Base-by-base conservation (phyloP, 495 filamentous ascomycete genomes). In the Hypoxylon rickii region DNA sequence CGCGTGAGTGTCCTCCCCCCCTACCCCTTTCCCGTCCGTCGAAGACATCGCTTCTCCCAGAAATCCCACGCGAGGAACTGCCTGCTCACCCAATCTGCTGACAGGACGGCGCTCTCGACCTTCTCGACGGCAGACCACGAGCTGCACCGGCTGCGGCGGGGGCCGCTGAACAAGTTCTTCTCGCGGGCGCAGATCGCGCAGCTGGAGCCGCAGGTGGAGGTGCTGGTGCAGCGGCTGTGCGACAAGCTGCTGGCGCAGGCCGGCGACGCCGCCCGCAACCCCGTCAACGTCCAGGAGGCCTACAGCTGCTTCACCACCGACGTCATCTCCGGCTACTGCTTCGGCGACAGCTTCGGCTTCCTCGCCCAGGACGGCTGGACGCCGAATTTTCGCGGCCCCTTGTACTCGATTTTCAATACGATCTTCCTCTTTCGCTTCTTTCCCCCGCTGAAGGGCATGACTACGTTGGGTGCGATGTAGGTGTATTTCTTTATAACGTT, bases 111-210 rank as follows among this genome's bases (percentile, higher is more conserved):
- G 13, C 8, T 12, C 4, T 6, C 32, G 32, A n/a, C 32, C 7
- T 75, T 83, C 42, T 69, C 69, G 10, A 83, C 81, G 3, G 61
- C 78, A 13, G 31, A 61, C 2, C 77, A 81, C 56, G 71, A 78
- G n/a, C 42, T 70, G 7, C 78, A 81, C 63, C 68, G 69, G 7
- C 38, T 67, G 24, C 65, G 76, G 0, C 68, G 74, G 5, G 63
- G 55, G 13, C 66, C 74, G 2, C 44, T 81, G 21, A 72, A 61
- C 46, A 72, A 69, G 12, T 80, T 75, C 64, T 80, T 80, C 57
- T 71, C 71, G 1, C 68, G 51, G 13, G 37, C 36, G 4, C 50
- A 61, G 19, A 55, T 77, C 52, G 15, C 52, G 17, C 31, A 47
- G 22, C 49, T 70, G 17, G 67, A 77, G 40, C 48, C 63, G 1